Evolutionary conservation across 208 protist species (phyloP).

Genomic region (Porcisia deanei): DNA sequence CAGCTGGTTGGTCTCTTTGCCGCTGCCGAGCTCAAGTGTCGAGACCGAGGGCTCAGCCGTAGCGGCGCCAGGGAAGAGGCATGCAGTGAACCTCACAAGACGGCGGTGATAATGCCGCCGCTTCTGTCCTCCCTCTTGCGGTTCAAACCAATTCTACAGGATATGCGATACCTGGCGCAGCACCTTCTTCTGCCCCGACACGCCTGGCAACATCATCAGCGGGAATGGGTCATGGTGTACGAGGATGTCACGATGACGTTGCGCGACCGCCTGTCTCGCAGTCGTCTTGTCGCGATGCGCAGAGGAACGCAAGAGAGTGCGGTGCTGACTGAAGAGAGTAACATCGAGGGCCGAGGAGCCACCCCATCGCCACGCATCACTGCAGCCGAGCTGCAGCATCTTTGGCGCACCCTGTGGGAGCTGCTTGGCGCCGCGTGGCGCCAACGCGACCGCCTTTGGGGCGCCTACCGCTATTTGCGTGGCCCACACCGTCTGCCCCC

Average conservation of each 20-base stretch:
- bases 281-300: constrained; percentile 30
- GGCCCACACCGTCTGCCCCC: constrained; percentile 20
- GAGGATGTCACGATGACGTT: constrained; percentile 66
- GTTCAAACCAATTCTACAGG: constrained; percentile 48
- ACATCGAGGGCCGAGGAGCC: background rate
- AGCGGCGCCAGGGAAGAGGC: background rate
- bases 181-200: constrained; percentile 57
- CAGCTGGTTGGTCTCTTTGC: constrained; percentile 45
- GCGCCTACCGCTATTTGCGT: constrained; percentile 41
- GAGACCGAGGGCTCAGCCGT: background rate
- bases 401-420: constrained; percentile 68
- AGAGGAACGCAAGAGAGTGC: background rate
- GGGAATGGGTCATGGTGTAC: constrained; percentile 64
- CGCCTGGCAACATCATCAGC: constrained; percentile 53
- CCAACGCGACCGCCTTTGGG: constrained; percentile 62
- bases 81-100: background rate
- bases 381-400: constrained; percentile 23
- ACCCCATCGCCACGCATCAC: background rate
- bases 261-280: constrained; percentile 49
- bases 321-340: background rate
- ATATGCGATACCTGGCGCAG: constrained; percentile 45
- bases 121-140: constrained; percentile 48
- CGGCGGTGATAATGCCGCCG: constrained; percentile 7
- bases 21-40: background rate
- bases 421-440: constrained; percentile 70